A percentile compares a stretch with the other conserved stretches of the same genome.
Evolutionary conservation across 2,329 filamentous ascomycete genomes (phyloP).

Genomic region (Periconia sp.): DNA sequence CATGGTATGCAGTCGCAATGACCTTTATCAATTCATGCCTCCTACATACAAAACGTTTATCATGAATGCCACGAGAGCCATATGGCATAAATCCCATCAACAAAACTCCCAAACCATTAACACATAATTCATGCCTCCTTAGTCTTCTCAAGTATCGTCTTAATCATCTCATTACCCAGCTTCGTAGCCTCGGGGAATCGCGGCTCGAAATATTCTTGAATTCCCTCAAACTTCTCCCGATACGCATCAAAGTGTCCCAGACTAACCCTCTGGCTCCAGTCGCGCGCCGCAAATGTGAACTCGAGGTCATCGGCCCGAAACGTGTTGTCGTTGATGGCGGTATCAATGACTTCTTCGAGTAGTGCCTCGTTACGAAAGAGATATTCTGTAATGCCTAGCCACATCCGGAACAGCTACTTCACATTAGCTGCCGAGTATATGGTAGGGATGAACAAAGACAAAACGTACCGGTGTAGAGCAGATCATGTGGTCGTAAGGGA

Average conservation of each 20-base stretch:
- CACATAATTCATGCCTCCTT: slow-evolving; percentile 7
- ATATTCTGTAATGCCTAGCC: slow-evolving; percentile 96
- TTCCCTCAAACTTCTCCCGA: slow-evolving; percentile 84
- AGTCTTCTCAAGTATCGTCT: slow-evolving; percentile 85
- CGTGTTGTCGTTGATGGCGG: slow-evolving; percentile 83
- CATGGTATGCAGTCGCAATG: too few species aligned
- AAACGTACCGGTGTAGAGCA: slow-evolving; percentile 81
- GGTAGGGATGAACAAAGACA: neutral
- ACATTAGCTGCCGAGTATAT: neutral
- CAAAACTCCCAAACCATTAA: neutral
- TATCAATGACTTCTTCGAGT: slow-evolving; percentile 81
- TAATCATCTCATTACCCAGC: slow-evolving; percentile 96
- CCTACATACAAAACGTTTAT: too few species aligned
- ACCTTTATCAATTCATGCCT: too few species aligned
- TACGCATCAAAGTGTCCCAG: slow-evolving; percentile 93
- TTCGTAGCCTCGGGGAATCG: slow-evolving; percentile 84
- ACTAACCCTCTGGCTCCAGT: slow-evolving; percentile 92
- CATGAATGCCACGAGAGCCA: too few species aligned
- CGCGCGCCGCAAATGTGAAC: slow-evolving; percentile 94
- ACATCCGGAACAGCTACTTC: slow-evolving; percentile 79
- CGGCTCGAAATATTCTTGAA: slow-evolving; percentile 88
- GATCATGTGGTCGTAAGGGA: slow-evolving; percentile 99
- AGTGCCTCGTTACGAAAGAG: slow-evolving; percentile 81
- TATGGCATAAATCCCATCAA: neutral
- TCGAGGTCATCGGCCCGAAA: slow-evolving; percentile 96